Conservation (phyloP, 441 rosid genomes). For the Syzygium syzygioides region DNA sequence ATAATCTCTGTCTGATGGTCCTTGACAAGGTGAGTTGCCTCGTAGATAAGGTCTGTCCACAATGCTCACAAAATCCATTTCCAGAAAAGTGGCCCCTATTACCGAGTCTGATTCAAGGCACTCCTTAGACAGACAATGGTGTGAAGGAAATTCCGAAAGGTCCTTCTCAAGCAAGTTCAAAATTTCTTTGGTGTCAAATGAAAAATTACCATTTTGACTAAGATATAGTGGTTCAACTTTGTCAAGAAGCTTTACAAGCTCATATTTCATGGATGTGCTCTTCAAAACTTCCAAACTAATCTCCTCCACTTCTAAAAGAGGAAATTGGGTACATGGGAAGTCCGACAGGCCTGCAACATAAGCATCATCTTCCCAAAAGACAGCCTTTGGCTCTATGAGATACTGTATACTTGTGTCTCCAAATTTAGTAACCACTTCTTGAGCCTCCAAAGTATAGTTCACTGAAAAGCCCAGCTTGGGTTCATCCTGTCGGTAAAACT, state of each 20-base stretch:
- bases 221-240: constrained; percentile 24
- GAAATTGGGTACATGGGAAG: constrained; percentile 35
- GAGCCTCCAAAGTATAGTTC: constrained; percentile 28
- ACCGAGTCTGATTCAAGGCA: constrained; percentile 34
- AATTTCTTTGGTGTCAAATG: constrained; percentile 33
- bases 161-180: constrained; percentile 33
- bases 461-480: constrained; percentile 20
- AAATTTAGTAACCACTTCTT: constrained; percentile 43
- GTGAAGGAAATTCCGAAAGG: constrained; percentile 37
- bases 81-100: constrained; percentile 21
- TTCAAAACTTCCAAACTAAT: constrained; percentile 30
- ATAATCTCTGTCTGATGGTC: constrained; percentile 19
- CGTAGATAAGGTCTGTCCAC: constrained; percentile 26
- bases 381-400: constrained; percentile 29
- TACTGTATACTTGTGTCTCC: constrained; percentile 39
- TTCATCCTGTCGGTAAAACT: constrained; percentile 40
- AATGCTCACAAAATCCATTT: constrained; percentile 40
- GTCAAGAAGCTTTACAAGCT: constrained; percentile 43
- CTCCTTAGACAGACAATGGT: constrained; percentile 34
- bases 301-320: constrained; percentile 75
- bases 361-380: constrained; percentile 39
- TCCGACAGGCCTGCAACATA: constrained; percentile 27
- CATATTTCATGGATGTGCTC: constrained; percentile 35
- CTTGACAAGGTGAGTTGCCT: constrained; percentile 21
- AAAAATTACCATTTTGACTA: constrained; percentile 23